Evolutionary conservation across 306 rosid genomes (phyloP), one percentile per base, ranked within the genome.

Genomic region (Corylus avellana): DNA sequence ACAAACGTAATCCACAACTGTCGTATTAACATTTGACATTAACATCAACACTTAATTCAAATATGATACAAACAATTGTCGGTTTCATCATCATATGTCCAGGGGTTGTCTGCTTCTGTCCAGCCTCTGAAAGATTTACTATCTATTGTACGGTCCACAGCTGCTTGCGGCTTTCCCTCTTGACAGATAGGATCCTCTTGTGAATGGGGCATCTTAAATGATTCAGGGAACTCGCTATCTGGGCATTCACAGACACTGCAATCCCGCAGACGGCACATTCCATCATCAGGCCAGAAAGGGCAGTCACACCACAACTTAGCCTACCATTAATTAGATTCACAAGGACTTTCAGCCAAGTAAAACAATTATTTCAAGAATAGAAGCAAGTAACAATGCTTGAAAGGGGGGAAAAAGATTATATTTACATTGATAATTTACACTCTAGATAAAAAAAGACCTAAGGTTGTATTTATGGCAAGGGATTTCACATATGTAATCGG

Each of bases 211-310:
- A 83, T 89, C 92, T 89, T 93, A 85, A 93, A 91, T 47, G 84
- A 79, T 78, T 89, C 99, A 0, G 99, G 99, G 74, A 95, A 95
- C 82, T 95, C 99, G 37, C 46, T 87, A 12, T 95, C 97, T 16
- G 98, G 93, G 66, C 99, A 95, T 87, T 95, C 99, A 84, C 99
- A 95, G 49, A 95, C 53, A 49, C 53, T 11, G 4, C 53, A 49
- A 49, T 49, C 99, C 78, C 98, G 89, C 92, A 95, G 83, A 67
- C 90, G 91, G 82, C 99, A 95, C 99, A 95, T 95, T 48, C 99
- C 99, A 84, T 95, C 99, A 47, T 95, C 98, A 32, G 96, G 99
- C 99, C 99, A 95, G 79, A 92, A 95, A 29, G 97, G 99, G 83
- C 99, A 95, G 86, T 95, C 94, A 42, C 99, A 95, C 99, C 98